A percentile compares a stretch with the other conserved stretches of the same genome.
These are phyloP conservation scores for Colletotrichum chrysophilum DNA, from an alignment of 2,329 filamentous ascomycete genomes.

Conservation along the genomic window DNA sequence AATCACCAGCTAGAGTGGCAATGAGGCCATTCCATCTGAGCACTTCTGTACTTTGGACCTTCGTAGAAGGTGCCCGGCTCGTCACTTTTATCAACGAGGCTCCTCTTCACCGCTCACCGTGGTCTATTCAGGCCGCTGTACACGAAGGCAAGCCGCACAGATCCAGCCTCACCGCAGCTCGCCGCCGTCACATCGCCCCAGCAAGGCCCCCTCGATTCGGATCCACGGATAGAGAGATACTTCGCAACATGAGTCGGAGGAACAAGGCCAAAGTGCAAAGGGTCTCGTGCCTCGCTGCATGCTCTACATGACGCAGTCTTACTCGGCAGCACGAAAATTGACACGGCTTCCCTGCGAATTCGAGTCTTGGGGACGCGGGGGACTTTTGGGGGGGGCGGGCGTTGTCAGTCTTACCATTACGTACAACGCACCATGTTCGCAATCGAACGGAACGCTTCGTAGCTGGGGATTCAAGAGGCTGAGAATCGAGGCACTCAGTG, in stretches of 20 bases:
- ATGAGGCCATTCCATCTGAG: rapidly evolving
- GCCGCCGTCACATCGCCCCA: not conserved
- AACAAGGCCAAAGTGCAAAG: not conserved
- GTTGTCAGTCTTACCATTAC: not conserved
- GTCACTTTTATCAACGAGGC: not conserved
- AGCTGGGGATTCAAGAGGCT: not conserved
- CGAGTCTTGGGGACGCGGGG: not conserved
- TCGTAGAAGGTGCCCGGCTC: not conserved
- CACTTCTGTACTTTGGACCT: not conserved
- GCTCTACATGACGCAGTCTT: not conserved
- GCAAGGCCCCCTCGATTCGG: not conserved
- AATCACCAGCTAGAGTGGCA: rapidly evolving
- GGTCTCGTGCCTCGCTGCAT: constrained; percentile 13
- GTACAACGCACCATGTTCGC: not conserved
- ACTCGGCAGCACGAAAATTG: not conserved
- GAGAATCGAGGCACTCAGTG: not conserved
- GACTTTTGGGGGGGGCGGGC: not conserved
- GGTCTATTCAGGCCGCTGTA: not conserved
- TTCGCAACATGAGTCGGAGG: not conserved
- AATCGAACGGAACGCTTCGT: not conserved
- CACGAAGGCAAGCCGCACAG: not conserved
- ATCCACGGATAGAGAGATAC: not conserved
- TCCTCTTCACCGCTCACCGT: not conserved
- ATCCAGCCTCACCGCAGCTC: not conserved
- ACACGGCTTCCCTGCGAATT: not conserved